These are phyloP conservation scores for Cotoneaster glaucophyllus DNA, from an alignment of 306 rosid species.

Conservation along the genomic window DNA sequence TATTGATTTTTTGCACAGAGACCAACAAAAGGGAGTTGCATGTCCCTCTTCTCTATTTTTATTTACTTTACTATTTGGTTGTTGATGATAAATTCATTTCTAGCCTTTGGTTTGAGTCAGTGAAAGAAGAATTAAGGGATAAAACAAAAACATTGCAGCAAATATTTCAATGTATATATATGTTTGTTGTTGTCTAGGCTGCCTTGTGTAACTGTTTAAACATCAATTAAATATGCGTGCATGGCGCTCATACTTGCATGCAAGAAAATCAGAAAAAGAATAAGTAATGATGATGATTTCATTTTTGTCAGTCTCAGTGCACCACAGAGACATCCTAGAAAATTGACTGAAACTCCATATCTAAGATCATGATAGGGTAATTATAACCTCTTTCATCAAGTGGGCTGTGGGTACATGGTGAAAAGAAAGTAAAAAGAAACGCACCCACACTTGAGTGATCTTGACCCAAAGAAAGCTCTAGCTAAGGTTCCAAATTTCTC, in stretches of 20 bases:
- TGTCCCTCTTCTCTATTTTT: too few relatives aligned
- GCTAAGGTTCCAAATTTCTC: not conserved
- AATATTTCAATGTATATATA: not conserved
- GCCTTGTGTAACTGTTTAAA: not conserved
- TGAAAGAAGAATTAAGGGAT: not conserved
- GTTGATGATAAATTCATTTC: too few relatives aligned
- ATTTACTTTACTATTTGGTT: too few relatives aligned
- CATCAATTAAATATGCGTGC: conserved; percentile 16
- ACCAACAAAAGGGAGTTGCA: not conserved
- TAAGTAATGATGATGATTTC: conserved; percentile 37
- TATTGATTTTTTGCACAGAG: not conserved
- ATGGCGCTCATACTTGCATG: conserved; percentile 16
- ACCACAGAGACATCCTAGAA: conserved; percentile 21
- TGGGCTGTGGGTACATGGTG: conserved; percentile 20
- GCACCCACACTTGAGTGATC: conserved; percentile 3
- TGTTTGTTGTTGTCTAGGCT: not conserved
- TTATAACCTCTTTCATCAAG: conserved; percentile 37
- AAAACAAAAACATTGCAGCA: too few relatives aligned
- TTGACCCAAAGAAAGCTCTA: not conserved
- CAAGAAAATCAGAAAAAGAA: conserved; percentile 52
- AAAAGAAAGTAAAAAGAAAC: conserved; percentile 51
- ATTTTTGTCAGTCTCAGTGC: conserved; percentile 28
- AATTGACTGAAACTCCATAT: conserved; percentile 23
- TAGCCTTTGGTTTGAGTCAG: too few relatives aligned
- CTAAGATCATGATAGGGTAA: conserved; percentile 46